A percentile compares a stretch with the other conserved stretches of the same genome.
Evolutionary conservation across 2,329 filamentous ascomycete genomes (phyloP).

Genomic region (Fusarium sp.): DNA sequence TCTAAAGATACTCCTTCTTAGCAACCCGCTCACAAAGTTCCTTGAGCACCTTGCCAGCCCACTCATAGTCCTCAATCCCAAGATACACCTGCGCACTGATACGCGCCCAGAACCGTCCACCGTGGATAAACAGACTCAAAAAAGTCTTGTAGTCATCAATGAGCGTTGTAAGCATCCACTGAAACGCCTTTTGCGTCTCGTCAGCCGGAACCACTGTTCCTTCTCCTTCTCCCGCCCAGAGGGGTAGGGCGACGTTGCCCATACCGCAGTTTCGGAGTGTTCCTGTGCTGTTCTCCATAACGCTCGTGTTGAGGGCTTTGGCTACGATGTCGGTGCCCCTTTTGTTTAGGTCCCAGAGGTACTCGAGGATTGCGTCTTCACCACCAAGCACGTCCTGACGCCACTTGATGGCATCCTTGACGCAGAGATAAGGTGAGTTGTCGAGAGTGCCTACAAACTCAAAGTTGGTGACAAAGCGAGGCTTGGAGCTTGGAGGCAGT

Average conservation of each 20-base stretch:
- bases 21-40: conserved; percentile 57
- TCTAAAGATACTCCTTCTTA: conserved; percentile 49
- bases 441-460: conserved; percentile 84
- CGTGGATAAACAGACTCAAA: conserved; percentile 72
- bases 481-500: conserved; percentile 61
- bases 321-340: conserved; percentile 73
- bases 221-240: conserved; percentile 55
- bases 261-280: conserved; percentile 76
- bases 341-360: conserved; percentile 72
- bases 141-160: conserved; percentile 77
- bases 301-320: conserved; percentile 73
- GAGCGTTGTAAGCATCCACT: conserved; percentile 70
- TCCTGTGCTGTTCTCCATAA: conserved; percentile 74
- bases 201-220: conserved; percentile 47
- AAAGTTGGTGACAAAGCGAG: conserved; percentile 76
- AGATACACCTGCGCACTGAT: conserved; percentile 87
- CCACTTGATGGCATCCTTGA: conserved; percentile 79
- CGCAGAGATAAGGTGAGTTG: conserved; percentile 76
- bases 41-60: conserved; percentile 70
- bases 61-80: conserved; percentile 82
- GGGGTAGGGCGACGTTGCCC: conserved; percentile 79
- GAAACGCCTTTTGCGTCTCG: conserved; percentile 54
- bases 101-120: conserved; percentile 74
- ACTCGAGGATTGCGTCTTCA: conserved; percentile 75
- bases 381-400: conserved; percentile 77